Evolutionary conservation across 139 green algal species (phyloP).

Genomic region (Choricystis sp.): DNA sequence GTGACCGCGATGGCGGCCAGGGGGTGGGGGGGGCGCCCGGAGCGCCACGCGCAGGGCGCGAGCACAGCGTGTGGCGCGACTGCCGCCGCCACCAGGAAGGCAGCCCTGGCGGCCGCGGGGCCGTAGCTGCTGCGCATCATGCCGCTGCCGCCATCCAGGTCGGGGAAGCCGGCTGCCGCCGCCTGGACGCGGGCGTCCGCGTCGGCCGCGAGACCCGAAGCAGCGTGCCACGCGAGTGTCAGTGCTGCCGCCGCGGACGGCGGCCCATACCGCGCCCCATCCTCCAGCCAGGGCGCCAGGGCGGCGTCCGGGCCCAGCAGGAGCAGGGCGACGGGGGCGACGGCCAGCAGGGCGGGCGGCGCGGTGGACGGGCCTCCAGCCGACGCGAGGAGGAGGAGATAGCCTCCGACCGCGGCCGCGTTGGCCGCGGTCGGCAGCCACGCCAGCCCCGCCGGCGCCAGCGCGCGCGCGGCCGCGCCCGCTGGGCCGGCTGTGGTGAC

Average conservation of each 20-base stretch:
- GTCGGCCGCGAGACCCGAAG: not conserved
- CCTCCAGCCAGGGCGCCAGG: constrained; percentile 34
- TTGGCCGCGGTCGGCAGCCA: constrained; percentile 78
- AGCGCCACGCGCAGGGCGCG: not conserved
- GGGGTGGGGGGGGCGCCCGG: too few species aligned
- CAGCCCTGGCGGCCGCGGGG: not conserved
- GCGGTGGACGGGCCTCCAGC: not conserved
- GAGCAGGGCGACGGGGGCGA: constrained; percentile 29
- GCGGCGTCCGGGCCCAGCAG: constrained; percentile 61
- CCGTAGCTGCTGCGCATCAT: not conserved
- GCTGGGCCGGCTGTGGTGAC: constrained; percentile 2
- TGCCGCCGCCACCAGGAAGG: not conserved
- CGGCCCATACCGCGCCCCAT: constrained; percentile 52
- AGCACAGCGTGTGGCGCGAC: not conserved
- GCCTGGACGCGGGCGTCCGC: too few species aligned
- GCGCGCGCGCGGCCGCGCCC: constrained; percentile 25
- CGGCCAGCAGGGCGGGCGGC: not conserved
- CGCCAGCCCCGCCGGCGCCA: constrained; percentile 30
- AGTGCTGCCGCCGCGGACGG: constrained; percentile 17
- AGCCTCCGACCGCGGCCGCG: constrained; percentile 31
- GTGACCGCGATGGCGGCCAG: not conserved
- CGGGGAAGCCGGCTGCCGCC: too few species aligned
- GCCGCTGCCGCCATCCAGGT: not conserved
- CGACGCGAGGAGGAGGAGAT: not conserved
- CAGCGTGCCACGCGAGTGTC: constrained; percentile 17